Base-by-base conservation (phyloP, 345 rosid species). In the Raphanus sativus region DNA sequence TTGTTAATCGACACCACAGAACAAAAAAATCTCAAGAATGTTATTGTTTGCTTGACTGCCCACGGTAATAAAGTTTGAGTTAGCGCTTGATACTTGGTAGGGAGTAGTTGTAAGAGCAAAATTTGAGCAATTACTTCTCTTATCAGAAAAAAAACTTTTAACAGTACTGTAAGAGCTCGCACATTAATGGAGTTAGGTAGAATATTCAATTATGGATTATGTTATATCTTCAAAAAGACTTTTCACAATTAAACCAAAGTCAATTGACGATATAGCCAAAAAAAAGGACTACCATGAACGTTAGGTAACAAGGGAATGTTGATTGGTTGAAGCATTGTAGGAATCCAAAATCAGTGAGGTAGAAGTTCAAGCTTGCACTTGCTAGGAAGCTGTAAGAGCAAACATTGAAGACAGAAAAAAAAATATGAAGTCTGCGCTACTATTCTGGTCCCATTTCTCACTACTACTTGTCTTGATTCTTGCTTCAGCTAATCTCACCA, bases 361-460 rank as follows among this genome's bases (percentile, higher is more conserved):
- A 34, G 40, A 34, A 36, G 40, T 36, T 36, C 40, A 36, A 36
- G 40, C 40, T 36, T 3, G 10, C 40, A 36, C 40, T 36, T 8
- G 10, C 10, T 36, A 36, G 10, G 40, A 36, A 36, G 40, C 0
- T 36, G 40, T 8, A 8, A 36, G 13, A 40, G 48, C 13, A 40
- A 40, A 40, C 48, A 0, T 40, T 40, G 48, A 40, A 40, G 48
- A 40, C 52, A 12, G 52, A 15, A 0, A 4, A 59, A 36, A 8
- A 38, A 38, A 62, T 1, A 72, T 72, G 76, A 72, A 29, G 76
- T 62, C 48, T 62, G 76, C 6, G 1, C 54, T 7, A 62, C 61
- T 45, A 29, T 45, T 62, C 61, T 72, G 60, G 60, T 9, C 69
- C 62, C 76, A 62, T 17, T 32, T 72, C 60, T 62, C 4, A 10